Evolutionary conservation across 345 rosid genomes (phyloP), one percentile per base, ranked within the genome.

Genomic region (sweet orange (Citrus sinensis)): DNA sequence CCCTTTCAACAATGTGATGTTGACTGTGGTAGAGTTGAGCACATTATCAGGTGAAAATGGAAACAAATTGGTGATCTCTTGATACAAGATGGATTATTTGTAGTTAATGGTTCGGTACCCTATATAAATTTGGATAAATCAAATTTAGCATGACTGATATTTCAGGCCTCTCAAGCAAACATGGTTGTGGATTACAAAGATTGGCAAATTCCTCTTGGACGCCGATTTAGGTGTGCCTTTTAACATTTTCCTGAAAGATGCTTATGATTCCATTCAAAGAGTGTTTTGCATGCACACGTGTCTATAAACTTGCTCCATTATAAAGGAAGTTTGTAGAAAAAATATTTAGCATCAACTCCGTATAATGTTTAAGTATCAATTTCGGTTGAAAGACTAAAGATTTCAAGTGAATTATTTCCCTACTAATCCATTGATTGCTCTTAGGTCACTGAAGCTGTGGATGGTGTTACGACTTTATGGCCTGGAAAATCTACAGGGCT

Each of bases 181-280:
- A 51, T 86, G 92, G 97, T 93, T 75, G 91, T 95, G 77, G 98
- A 95, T 78, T 95, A 93, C 87, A 95, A 93, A 87, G 98, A 95
- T 76, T 93, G 95, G 98, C 98, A 95, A 83, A 87, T 95, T 85
- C 97, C 98, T 83, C 98, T 95, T 56, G 98, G 98, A 40, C 92
- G 98, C 60, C 89, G 98, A 49, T 95, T 95, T 83, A 92, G 98
- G 98, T 95, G 64, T 66, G 82, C 77, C 32, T 76, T 76, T 69
- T 20, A 64, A 80, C 25, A 32, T 76, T 58, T 76, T 14, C 76
- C 35, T 70, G 30, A 71, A 39, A 78, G n/a, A 76, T 14, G 70
- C 49, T 30, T 64, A 49, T 13, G 35, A 70, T 59, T 40, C 16
- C 32, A 7, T 29, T 24, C 63, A 71, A 49, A 76, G 55, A 62